Evolutionary conservation across 2,329 filamentous ascomycete species (phyloP).

Genomic region (Neonectria ditissima): DNA sequence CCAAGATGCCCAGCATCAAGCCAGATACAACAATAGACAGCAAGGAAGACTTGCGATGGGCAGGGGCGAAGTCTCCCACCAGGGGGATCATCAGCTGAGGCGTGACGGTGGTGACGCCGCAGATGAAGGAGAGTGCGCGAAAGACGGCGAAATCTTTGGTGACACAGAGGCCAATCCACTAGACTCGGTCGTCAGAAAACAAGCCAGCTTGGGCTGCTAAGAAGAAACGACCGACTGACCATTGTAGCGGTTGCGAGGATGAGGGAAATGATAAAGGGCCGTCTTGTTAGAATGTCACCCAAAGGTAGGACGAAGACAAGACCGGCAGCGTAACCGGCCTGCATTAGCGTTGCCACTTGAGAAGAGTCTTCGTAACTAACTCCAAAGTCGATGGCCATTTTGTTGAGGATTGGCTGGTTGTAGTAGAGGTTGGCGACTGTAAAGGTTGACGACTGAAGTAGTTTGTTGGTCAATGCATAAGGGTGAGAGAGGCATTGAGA

Average conservation of each 20-base stretch:
- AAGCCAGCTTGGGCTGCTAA: not conserved
- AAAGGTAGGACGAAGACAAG: constrained; percentile 81
- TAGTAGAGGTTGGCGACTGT: constrained; percentile 88
- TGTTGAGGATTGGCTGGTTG: constrained; percentile 82
- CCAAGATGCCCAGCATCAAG: constrained; percentile 78
- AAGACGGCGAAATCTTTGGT: constrained; percentile 75
- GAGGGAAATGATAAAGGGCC: constrained; percentile 76
- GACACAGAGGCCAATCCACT: constrained; percentile 78
- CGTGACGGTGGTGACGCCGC: constrained; percentile 83
- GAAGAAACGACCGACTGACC: constrained; percentile 56
- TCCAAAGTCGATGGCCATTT: constrained; percentile 76
- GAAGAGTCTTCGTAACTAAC: constrained; percentile 77
- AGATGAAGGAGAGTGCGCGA: constrained; percentile 77
- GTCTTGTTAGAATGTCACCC: constrained; percentile 75
- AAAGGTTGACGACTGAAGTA: constrained; percentile 65
- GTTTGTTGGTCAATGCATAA: not conserved
- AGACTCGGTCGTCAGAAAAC: not conserved
- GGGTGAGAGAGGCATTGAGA: not conserved
- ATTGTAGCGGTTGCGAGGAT: constrained; percentile 76
- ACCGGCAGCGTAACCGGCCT: constrained; percentile 82
- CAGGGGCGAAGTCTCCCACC: constrained; percentile 81
- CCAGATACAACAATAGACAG: constrained; percentile 82
- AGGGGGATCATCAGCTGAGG: constrained; percentile 84
- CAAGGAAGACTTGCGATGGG: constrained; percentile 73
- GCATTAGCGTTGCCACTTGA: constrained; percentile 78